Conservation (phyloP, 1,139 yeast genomes). For the Scheffersomyces cryptocercus region DNA sequence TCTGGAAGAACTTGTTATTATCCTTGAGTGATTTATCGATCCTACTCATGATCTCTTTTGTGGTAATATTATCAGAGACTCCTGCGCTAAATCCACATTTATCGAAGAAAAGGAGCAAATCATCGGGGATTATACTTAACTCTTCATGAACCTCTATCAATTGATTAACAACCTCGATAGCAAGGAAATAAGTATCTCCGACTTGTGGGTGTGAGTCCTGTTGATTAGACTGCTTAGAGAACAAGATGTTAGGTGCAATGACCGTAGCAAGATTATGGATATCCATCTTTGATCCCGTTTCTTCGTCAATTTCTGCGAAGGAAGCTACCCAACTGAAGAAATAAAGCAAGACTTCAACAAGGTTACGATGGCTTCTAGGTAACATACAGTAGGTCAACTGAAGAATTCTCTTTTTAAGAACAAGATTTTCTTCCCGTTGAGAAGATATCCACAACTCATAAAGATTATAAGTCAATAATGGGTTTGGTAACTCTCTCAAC, state of each 20-base stretch:
- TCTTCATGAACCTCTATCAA: constrained; percentile 84
- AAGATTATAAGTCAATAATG: constrained; percentile 74
- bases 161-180: constrained; percentile 87
- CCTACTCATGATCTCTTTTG: constrained; percentile 40
- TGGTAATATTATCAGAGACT: constrained; percentile 20
- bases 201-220: constrained; percentile 26
- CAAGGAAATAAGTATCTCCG: constrained; percentile 82
- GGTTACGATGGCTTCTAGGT: constrained; percentile 81
- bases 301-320: constrained; percentile 85
- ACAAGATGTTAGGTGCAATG: constrained; percentile 86
- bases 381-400: constrained; percentile 77
- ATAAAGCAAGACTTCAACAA: constrained; percentile 80
- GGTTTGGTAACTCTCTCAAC: constrained; percentile 89
- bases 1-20: constrained; percentile 28
- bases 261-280: constrained; percentile 94
- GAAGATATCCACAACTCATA: constrained; percentile 83
- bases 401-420: constrained; percentile 55
- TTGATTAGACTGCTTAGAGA: constrained; percentile 41
- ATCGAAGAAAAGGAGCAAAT: constrained; percentile 41
- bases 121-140: constrained; percentile 73
- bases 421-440: constrained; percentile 54
- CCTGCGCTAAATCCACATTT: constrained; percentile 30
- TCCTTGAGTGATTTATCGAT: constrained; percentile 36
- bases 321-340: constrained; percentile 97
- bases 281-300: constrained; percentile 95